phyloP scores from a whole-genome alignment of 1,139 yeast genomes.

The Pichia sp. region DNA sequence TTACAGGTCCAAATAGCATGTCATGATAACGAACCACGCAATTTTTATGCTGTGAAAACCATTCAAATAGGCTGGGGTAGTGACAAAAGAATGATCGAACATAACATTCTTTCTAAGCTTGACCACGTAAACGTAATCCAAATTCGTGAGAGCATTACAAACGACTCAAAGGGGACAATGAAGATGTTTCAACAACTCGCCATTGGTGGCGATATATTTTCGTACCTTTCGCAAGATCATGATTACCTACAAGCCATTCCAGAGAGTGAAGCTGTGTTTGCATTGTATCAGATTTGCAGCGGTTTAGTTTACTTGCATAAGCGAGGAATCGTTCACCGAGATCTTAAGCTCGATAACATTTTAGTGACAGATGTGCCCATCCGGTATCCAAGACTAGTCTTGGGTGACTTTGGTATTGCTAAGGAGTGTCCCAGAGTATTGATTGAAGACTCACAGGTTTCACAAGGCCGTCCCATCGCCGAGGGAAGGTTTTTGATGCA shows the following conservation, averaged over 20 bases:
- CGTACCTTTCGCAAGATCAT: conserved; percentile 40
- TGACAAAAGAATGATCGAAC: conserved; percentile 32
- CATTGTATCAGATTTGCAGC: conserved; percentile 46
- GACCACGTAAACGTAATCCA: conserved; percentile 88
- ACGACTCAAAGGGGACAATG: conserved; percentile 29
- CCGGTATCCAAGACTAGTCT: conserved; percentile 42
- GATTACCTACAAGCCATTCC: conserved; percentile 34
- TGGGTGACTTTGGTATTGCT: conserved; percentile 68
- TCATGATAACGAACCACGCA: conserved; percentile 13
- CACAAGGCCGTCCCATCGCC: too few relatives aligned
- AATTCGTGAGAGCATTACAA: conserved; percentile 37
- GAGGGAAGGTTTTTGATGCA: conserved; percentile 37
- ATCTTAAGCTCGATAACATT: conserved; percentile 53
- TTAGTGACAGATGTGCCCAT: conserved; percentile 50
- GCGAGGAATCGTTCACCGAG: conserved; percentile 46
- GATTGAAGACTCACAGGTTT: too few relatives aligned
- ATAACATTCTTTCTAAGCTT: conserved; percentile 42
- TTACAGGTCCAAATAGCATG: conserved; percentile 26
- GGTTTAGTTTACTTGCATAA: conserved; percentile 50
- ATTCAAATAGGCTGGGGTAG: conserved; percentile 27
- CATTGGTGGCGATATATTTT: conserved; percentile 61
- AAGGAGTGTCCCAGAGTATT: not conserved
- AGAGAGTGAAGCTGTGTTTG: conserved; percentile 47
- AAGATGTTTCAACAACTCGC: conserved; percentile 43
- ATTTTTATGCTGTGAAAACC: conserved; percentile 46